Base-by-base conservation (phyloP, 176 grass and related monocot genomes). In the Hordeum vulgare region DNA sequence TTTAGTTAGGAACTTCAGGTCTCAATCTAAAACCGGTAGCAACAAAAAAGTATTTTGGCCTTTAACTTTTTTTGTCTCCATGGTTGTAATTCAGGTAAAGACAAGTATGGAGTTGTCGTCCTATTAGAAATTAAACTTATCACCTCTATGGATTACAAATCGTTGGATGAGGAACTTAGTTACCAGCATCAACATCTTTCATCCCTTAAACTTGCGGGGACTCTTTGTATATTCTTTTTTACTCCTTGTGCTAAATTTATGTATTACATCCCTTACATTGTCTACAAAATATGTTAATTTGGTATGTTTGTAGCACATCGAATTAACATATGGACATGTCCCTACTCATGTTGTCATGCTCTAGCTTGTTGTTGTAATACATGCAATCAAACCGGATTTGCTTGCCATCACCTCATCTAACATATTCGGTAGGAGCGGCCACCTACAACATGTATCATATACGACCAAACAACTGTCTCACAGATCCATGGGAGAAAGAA, bases 41-140 rank as follows among this genome's bases (percentile, higher is more conserved):
- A 92, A 47, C 64, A 79, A 64, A 33, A 51, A 2, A 21, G 59
- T 69, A 12, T 57, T 1, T 1, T 35, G 35, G 14, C 4, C 25
- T 66, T 40, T 84, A 40, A 85, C n/a, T 10, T 84, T 26, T 85
- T 28, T 67, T 59, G 64, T 25, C 78, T 56, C 35, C 23, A 67
- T 82, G 37, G 11, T 60, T 77, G 61, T 12, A 36, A 81, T 87
- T 53, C 71, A 86, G 70, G 76, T 64, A 25, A 88, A 90, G 66
- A 63, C 61, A 17, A 77, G 49, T 29, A 80, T 62, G 1, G 86
- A 85, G 33, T 64, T 87, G 23, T 47, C 86, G 39, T 79, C 84
- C 41, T 85, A 84, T 49, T 44, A 94, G 91, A 90, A 97, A 89
- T 36, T 77, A 90, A 97, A 89, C 44, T 77, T 88, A 76, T 94